Evolutionary conservation across 2,329 filamentous ascomycete genomes (phyloP), one percentile per base, ranked within the genome.

Genomic region (Penicillium sp.): DNA sequence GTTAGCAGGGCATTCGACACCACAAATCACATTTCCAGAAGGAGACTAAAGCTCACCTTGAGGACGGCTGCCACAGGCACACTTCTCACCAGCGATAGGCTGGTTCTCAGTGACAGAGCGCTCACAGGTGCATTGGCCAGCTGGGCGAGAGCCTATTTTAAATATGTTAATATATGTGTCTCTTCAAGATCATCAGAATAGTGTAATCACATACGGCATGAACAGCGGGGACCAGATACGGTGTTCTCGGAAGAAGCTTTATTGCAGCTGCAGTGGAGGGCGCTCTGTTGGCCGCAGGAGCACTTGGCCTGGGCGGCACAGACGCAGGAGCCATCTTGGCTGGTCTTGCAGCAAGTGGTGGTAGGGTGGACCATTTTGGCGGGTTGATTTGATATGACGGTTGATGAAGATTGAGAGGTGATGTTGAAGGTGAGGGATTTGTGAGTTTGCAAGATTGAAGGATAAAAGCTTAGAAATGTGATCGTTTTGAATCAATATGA

Each of bases 211-310:
- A 56, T 73, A 78, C 88, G 81, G 76, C 89, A 95, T 39, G 86
- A 89, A 77, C 88, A 95, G 60, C 87, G 78, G 34, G 87, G 77
- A 6, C 88, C 88, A 6, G 75, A 69, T 49, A 87, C 67, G 35
- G 73, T 72, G 77, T 96, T 96, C 77, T 96, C 90, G 15, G 75
- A 71, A 4, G 77, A 57, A 4, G 89, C 79, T 70, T 88, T 90
- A 62, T 81, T 81, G 75, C 91, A 96, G 55, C 77, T 85, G 80
- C 91, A 97, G 68, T 90, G 78, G 43, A 95, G 81, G 43, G 91
- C 91, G 4, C 83, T 81, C 67, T 93, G 80, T 76, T 95, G 83
- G 65, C 91, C 91, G 69, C 91, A 97, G 15, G 88, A 94, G 81
- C 89, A 95, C 53, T 71, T 81, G 54, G 80, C 78, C 60, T 81